A percentile compares a stretch with the other conserved stretches of the same genome.
Conservation (phyloP, 345 rosid species). For the Balakata baccata region DNA sequence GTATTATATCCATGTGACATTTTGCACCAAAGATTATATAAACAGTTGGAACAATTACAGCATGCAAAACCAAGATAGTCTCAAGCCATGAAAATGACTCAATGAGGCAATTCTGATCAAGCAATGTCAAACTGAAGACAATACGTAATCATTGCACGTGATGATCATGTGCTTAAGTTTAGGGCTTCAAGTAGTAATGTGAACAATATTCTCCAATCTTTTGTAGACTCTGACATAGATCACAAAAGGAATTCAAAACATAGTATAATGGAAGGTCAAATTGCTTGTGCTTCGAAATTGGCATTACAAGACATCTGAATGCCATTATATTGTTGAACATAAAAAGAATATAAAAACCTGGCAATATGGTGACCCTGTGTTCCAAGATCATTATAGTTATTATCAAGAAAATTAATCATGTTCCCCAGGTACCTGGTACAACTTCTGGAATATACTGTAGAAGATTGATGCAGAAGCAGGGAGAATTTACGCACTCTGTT, state of each 20-base stretch:
- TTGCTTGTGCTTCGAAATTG: neutral
- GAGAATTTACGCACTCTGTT: neutral
- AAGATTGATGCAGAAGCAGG: neutral
- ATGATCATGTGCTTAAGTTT: neutral
- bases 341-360: neutral
- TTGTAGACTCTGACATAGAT: neutral
- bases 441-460: neutral
- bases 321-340: neutral
- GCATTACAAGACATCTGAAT: neutral
- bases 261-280: neutral
- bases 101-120: neutral
- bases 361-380: neutral
- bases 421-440: constrained; percentile 16
- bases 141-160: neutral
- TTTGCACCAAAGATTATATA: neutral
- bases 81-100: neutral
- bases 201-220: neutral
- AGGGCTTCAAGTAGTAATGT: neutral
- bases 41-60: neutral
- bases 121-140: neutral
- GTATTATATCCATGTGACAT: neutral
- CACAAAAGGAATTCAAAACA: neutral
- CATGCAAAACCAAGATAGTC: neutral
- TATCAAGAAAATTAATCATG: neutral
- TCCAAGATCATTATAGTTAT: constrained; percentile 2